These are phyloP conservation scores for Syzygium aqueum DNA, from an alignment of 345 rosid genomes.

Conservation along the genomic window DNA sequence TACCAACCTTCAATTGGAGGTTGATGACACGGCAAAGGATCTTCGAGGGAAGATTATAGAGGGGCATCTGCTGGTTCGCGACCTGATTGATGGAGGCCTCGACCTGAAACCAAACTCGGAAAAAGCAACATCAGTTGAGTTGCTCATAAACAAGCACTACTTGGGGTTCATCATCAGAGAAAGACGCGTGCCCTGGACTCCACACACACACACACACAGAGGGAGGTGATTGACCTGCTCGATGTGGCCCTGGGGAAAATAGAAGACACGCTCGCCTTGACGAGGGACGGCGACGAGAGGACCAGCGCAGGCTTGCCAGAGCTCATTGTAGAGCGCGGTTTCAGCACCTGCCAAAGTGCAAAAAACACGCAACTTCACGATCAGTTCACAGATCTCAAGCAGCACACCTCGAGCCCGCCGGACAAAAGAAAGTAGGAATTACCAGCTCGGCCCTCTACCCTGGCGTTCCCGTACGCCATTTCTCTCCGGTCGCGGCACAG, in stretches of 20 bases:
- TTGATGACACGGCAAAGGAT: slow-evolving; percentile 30
- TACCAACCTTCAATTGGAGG: neutral
- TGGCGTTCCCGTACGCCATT: slow-evolving; percentile 14
- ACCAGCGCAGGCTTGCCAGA: slow-evolving; percentile 97
- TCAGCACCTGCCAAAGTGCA: slow-evolving; percentile 30
- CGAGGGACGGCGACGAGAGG: slow-evolving; percentile 75
- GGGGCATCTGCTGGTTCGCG: slow-evolving; percentile 74
- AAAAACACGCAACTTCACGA: neutral
- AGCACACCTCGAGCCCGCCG: neutral
- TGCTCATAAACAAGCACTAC: neutral
- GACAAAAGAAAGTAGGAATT: neutral
- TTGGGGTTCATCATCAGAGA: neutral
- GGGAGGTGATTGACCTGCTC: slow-evolving; percentile 50
- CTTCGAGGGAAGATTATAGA: slow-evolving; percentile 55
- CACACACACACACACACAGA: neutral
- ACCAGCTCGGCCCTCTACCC: neutral
- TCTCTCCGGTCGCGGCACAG: slow-evolving; percentile 17
- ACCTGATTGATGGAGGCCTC: slow-evolving; percentile 76
- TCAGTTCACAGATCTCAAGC: neutral
- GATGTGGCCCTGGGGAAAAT: slow-evolving; percentile 92
- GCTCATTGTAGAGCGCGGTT: slow-evolving; percentile 60
- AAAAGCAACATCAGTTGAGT: neutral
- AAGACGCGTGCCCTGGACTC: neutral
- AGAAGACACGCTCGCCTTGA: slow-evolving; percentile 62
- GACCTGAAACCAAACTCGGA: slow-evolving; percentile 33